Percentiles rank a stretch among this genome's conserved stretches.
phyloP scores from a whole-genome alignment of 2,329 filamentous ascomycete genomes.

The Trichoderma brevicompactum region DNA sequence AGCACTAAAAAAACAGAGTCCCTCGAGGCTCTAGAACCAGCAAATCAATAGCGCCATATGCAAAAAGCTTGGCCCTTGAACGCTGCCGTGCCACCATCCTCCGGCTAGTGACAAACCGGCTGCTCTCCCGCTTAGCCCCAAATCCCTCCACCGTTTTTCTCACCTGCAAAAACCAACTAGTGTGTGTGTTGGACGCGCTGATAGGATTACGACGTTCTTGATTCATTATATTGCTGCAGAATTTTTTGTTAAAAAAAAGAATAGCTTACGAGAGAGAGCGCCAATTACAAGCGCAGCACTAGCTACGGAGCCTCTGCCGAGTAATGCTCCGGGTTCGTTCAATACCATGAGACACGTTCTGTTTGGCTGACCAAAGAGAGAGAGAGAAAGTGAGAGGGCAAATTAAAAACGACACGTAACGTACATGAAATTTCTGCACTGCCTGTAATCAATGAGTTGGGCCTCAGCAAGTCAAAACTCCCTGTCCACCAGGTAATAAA shows the following conservation, averaged over 20 bases:
- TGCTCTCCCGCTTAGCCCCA: conserved; percentile 19
- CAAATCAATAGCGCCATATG: conserved; percentile 14
- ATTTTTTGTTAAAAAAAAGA: neutral
- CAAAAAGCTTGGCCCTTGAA: conserved; percentile 5
- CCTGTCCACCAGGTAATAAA: neutral
- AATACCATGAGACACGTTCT: too few species aligned
- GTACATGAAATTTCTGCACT: neutral
- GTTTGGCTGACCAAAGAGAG: too few species aligned
- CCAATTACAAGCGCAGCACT: neutral
- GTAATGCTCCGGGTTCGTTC: too few species aligned
- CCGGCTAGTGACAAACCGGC: conserved; percentile 19
- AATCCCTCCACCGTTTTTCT: conserved; percentile 18
- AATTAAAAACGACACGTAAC: conserved; percentile 19
- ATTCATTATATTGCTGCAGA: neutral
- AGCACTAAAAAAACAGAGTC: neutral
- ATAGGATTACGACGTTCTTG: neutral
- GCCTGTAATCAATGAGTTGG: too few species aligned
- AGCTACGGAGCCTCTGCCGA: neutral
- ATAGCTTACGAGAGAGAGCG: neutral
- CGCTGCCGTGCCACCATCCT: conserved; percentile 18
- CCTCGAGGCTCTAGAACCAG: conserved; percentile 18
- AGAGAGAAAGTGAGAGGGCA: neutral
- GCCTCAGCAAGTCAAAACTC: too few species aligned
- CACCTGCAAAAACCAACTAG: neutral
- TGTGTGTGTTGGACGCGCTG: neutral